These are phyloP conservation scores for Novymonas esmeraldas DNA, from an alignment of 208 protist genomes.

Conservation along the genomic window DNA sequence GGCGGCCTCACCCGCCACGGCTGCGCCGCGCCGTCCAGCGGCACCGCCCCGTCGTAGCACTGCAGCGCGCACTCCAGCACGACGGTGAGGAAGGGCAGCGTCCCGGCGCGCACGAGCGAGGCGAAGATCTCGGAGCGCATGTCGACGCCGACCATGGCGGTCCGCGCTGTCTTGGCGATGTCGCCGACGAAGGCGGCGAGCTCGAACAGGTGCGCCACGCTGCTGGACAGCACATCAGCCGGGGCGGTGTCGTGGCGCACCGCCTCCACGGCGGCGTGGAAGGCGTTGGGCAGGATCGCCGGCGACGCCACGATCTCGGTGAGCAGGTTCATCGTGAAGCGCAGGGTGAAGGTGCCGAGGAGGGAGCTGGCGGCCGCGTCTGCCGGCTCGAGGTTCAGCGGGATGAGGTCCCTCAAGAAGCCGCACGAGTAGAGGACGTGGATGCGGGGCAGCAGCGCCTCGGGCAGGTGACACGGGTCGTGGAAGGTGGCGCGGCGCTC, in stretches of 20 bases:
- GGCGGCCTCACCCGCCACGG: constrained; percentile 15
- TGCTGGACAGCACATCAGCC: constrained; percentile 8
- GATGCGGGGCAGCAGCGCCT: constrained; percentile 46
- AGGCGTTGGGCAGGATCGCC: constrained; percentile 46
- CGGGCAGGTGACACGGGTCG: constrained; percentile 67
- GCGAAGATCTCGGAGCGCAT: constrained; percentile 55
- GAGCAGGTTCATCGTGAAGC: constrained; percentile 62
- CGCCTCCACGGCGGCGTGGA: constrained; percentile 16
- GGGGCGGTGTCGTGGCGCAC: constrained; percentile 12
- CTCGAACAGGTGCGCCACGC: constrained; percentile 39
- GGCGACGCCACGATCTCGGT: constrained; percentile 55
- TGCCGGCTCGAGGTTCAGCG: constrained; percentile 73
- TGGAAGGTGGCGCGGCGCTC: constrained; percentile 75
- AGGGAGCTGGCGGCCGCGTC: constrained; percentile 56
- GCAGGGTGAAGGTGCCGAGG: constrained; percentile 56
- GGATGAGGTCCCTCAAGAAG: constrained; percentile 76
- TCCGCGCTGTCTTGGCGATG: constrained; percentile 70
- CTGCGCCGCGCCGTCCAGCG: constrained; percentile 2
- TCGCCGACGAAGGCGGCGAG: constrained; percentile 69
- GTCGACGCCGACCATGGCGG: constrained; percentile 48
- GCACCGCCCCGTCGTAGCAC: constrained; percentile 20
- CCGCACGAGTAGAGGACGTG: constrained; percentile 74
- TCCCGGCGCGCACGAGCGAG: constrained; percentile 39
- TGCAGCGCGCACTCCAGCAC: constrained; percentile 30
- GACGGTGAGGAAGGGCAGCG: constrained; percentile 43